A percentile compares a stretch with the other conserved stretches of the same genome.
These are phyloP conservation scores for Patellaria atrata DNA, from an alignment of 495 filamentous ascomycete species.

Conservation along the genomic window DNA sequence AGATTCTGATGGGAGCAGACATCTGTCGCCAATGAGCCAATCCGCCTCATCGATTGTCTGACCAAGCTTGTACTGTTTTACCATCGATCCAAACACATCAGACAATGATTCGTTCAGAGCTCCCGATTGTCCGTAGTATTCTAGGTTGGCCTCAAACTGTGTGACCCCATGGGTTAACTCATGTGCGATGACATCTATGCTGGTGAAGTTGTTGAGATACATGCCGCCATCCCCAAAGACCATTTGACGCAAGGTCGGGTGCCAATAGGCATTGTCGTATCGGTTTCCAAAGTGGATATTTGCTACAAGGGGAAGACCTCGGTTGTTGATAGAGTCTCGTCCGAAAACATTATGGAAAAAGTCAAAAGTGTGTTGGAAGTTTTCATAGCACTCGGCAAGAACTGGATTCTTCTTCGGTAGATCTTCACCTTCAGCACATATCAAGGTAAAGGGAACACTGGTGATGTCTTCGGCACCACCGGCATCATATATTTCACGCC, in stretches of 20 bases:
- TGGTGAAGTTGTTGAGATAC: slow-evolving; percentile 29
- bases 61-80: slow-evolving; percentile 34
- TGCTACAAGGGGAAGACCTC: slow-evolving; percentile 29
- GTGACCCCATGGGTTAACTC: slow-evolving; percentile 39
- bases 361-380: slow-evolving; percentile 6
- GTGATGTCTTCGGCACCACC: too few relatives aligned
- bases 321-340: slow-evolving; percentile 34
- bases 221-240: slow-evolving; percentile 37
- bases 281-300: slow-evolving; percentile 31
- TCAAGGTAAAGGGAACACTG: too few relatives aligned
- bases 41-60: slow-evolving; percentile 33
- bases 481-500: too few relatives aligned
- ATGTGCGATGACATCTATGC: slow-evolving; percentile 37
- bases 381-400: slow-evolving; percentile 6
- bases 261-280: slow-evolving; percentile 34
- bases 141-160: slow-evolving; percentile 30
- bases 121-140: slow-evolving; percentile 32
- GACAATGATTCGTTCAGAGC: slow-evolving; percentile 39
- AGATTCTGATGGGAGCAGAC: slow-evolving; percentile 29
- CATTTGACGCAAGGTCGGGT: slow-evolving; percentile 27
- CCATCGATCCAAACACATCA: slow-evolving; percentile 41
- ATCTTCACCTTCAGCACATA: too few relatives aligned
- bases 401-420: too few relatives aligned
- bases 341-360: slow-evolving; percentile 32
- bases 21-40: slow-evolving; percentile 39